These are phyloP conservation scores for Diutina scorzettiae DNA, from an alignment of 1,139 yeast species.

Conservation along the genomic window DNA sequence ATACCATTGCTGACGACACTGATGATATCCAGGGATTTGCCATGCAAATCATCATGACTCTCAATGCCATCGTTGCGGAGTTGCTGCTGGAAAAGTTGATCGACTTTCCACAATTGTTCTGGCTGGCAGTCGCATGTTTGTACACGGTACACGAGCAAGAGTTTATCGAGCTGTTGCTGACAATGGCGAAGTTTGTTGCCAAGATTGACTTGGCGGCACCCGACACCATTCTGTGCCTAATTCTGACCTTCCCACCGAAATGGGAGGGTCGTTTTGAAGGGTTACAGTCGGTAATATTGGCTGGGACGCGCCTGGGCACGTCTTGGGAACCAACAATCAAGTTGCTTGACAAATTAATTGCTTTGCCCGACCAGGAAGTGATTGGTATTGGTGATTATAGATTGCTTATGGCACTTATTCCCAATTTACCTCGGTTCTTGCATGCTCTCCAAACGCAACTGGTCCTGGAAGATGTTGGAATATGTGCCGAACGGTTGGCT, in stretches of 20 bases:
- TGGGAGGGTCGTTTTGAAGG: slow-evolving; percentile 97
- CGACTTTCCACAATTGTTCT: slow-evolving; percentile 85
- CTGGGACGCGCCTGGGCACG: slow-evolving; percentile 71
- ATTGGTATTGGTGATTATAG: slow-evolving; percentile 66
- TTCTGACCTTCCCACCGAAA: slow-evolving; percentile 82
- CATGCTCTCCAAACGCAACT: slow-evolving; percentile 59
- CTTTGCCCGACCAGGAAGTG: slow-evolving; percentile 59
- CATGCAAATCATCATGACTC: slow-evolving; percentile 92
- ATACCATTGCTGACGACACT: slow-evolving; percentile 83
- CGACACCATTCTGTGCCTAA: slow-evolving; percentile 72
- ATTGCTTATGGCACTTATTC: slow-evolving; percentile 56
- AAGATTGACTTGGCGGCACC: slow-evolving; percentile 81
- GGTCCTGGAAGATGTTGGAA: slow-evolving; percentile 37
- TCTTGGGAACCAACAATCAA: slow-evolving; percentile 71
- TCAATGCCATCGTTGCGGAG: slow-evolving; percentile 85
- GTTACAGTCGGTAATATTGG: slow-evolving; percentile 62
- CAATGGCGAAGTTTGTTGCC: slow-evolving; percentile 70
- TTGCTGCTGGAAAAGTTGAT: slow-evolving; percentile 66
- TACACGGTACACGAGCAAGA: slow-evolving; percentile 89
- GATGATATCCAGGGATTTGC: slow-evolving; percentile 92
- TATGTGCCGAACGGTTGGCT: slow-evolving; percentile 49
- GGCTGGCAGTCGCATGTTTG: slow-evolving; percentile 92
- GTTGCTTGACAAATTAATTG: slow-evolving; percentile 61
- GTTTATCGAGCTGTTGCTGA: slow-evolving; percentile 74
- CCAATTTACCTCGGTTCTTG: slow-evolving; percentile 74